These are phyloP conservation scores for Zygoascus biomembranicola DNA, from an alignment of 805 yeast genomes.

Conservation along the genomic window DNA sequence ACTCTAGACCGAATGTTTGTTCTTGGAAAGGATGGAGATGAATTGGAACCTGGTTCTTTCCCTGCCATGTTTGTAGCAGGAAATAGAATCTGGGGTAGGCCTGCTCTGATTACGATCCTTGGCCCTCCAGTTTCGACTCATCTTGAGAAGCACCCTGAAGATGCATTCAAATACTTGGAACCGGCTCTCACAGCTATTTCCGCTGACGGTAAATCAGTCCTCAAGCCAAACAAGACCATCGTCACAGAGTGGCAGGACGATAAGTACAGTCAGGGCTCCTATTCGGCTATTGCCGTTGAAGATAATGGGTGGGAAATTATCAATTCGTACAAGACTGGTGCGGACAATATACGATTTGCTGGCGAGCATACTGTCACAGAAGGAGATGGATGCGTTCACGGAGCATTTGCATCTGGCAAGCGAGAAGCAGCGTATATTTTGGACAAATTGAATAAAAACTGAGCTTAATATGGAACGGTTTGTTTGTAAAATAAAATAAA, in stretches of 20 bases:
- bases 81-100: constrained; percentile 39
- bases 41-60: constrained; percentile 18
- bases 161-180: constrained; percentile 49
- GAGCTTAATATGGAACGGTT: no score
- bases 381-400: constrained; percentile 89
- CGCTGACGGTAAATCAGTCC: constrained; percentile 21
- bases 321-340: constrained; percentile 51
- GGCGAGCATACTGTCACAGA: constrained; percentile 85
- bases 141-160: constrained; percentile 39
- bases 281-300: constrained; percentile 41
- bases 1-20: constrained; percentile 41
- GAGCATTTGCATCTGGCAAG: constrained; percentile 73
- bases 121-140: constrained; percentile 68
- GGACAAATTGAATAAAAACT: background rate
- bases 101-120: constrained; percentile 56
- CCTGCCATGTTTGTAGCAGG: constrained; percentile 59
- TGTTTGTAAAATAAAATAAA: no score
- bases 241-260: constrained; percentile 64
- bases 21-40: constrained; percentile 30
- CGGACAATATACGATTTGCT: constrained; percentile 64
- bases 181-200: constrained; percentile 37
- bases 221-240: constrained; percentile 33
- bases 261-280: constrained; percentile 66
- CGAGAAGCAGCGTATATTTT: constrained; percentile 43
- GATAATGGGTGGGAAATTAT: constrained; percentile 8